Evolutionary conservation across 2,329 filamentous ascomycete genomes (phyloP).

Genomic region (Cadophora gregata): DNA sequence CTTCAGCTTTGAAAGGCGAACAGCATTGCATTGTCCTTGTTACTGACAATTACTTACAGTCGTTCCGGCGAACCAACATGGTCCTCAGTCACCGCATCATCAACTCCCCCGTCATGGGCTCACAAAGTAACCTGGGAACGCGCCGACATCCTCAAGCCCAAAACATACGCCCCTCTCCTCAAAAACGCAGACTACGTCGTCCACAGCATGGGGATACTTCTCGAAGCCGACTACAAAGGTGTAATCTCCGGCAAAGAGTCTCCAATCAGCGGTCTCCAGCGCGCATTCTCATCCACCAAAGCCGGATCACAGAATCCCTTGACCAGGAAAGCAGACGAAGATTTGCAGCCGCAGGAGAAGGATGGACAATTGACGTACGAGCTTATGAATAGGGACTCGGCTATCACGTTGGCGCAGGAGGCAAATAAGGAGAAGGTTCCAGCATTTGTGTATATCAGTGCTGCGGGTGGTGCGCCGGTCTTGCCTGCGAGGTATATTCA

Average conservation of each 20-base stretch:
- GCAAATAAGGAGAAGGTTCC: constrained; percentile 67
- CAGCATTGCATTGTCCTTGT: constrained; percentile 9
- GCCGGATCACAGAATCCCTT: constrained; percentile 73
- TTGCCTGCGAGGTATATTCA: constrained; percentile 85
- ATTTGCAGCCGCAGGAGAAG: constrained; percentile 68
- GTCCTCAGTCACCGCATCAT: constrained; percentile 73
- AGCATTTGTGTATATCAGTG: constrained; percentile 87
- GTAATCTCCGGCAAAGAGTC: constrained; percentile 84
- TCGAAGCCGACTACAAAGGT: constrained; percentile 98
- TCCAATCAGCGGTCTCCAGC: constrained; percentile 76
- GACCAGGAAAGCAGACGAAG: constrained; percentile 61
- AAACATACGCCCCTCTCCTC: constrained; percentile 78
- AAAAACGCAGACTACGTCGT: constrained; percentile 83
- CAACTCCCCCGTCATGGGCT: constrained; percentile 79
- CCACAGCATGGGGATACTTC: constrained; percentile 92
- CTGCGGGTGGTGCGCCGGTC: constrained; percentile 83
- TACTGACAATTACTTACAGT: constrained; percentile 52
- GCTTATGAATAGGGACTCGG: constrained; percentile 92
- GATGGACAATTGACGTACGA: constrained; percentile 91
- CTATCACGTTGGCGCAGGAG: constrained; percentile 82
- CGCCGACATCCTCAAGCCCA: constrained; percentile 84
- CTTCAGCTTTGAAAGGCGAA: constrained; percentile 14
- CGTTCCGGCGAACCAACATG: constrained; percentile 90
- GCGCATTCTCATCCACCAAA: constrained; percentile 75
- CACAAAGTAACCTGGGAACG: constrained; percentile 84